These are phyloP conservation scores for Larix sibirica DNA, from an alignment of 83 land plant species.

Conservation along the genomic window DNA sequence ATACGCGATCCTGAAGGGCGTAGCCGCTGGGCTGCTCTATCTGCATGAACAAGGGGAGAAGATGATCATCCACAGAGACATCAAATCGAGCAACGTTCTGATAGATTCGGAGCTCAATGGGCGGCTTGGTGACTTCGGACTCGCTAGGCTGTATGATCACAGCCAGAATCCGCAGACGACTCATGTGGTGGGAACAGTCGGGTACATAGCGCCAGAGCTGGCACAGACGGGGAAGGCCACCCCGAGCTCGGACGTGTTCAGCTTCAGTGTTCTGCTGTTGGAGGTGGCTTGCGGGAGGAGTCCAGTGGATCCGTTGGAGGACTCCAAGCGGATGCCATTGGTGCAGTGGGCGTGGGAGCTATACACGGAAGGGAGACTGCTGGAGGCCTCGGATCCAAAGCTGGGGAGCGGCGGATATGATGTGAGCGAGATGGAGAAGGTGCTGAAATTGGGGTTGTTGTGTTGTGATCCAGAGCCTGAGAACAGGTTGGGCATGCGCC, in stretches of 20 bases:
- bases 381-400: constrained; percentile 58
- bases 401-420: constrained; percentile 40
- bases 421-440: constrained; percentile 43
- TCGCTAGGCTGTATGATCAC: constrained; percentile 67
- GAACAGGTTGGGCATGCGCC: background rate
- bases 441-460: constrained; percentile 37
- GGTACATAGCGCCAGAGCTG: constrained; percentile 75
- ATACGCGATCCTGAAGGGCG: constrained; percentile 43
- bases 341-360: constrained; percentile 77
- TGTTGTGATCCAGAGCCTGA: constrained; percentile 1
- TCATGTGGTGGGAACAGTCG: constrained; percentile 68
- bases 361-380: constrained; percentile 37
- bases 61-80: constrained; percentile 62
- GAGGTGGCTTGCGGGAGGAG: constrained; percentile 77
- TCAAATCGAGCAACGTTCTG: constrained; percentile 71
- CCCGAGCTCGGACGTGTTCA: constrained; percentile 74
- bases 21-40: constrained; percentile 56
- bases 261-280: constrained; percentile 72
- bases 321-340: constrained; percentile 31
- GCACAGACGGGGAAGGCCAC: constrained; percentile 66
- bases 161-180: constrained; percentile 64
- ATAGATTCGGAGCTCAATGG: constrained; percentile 65
- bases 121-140: constrained; percentile 70
- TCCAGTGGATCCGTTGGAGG: constrained; percentile 44
- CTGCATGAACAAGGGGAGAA: constrained; percentile 67